These are phyloP conservation scores for Penicillium janthinellum DNA, from an alignment of 2,329 filamentous ascomycete genomes.

Conservation along the genomic window DNA sequence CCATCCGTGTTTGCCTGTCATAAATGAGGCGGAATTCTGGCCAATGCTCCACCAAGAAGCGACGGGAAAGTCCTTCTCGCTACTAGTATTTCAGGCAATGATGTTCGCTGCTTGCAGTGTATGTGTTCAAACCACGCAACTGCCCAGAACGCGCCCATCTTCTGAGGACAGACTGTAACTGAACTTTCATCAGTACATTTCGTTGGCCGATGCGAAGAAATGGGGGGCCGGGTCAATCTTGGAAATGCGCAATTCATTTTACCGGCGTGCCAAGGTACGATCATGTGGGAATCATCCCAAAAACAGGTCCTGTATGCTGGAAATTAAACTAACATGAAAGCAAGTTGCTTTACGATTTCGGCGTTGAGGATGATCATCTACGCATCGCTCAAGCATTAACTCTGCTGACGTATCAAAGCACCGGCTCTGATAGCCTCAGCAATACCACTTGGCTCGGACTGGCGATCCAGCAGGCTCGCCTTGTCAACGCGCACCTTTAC, in stretches of 20 bases:
- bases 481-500: not conserved
- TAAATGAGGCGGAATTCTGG: conserved; percentile 5
- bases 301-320: not conserved
- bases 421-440: not conserved
- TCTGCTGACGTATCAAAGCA: not conserved
- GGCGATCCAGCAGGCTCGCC: not conserved
- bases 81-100: conserved; percentile 4
- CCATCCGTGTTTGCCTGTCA: not conserved
- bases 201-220: not conserved
- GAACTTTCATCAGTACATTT: not conserved
- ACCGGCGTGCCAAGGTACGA: conserved; percentile 3
- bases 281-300: not conserved
- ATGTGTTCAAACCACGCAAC: not conserved
- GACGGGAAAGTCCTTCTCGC: not conserved
- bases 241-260: conserved; percentile 5
- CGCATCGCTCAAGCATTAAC: conserved; percentile 1
- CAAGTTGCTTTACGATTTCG: conserved; percentile 2
- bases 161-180: not conserved
- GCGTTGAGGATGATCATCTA: not conserved
- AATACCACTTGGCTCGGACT: conserved; percentile 1
- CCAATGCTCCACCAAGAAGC: not conserved
- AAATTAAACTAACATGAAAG: not conserved
- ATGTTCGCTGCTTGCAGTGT: conserved; percentile 4
- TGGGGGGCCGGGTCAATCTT: not conserved
- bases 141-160: not conserved